Conservation (phyloP, 257 asterid genomes). For the Cinchona pubescens region DNA sequence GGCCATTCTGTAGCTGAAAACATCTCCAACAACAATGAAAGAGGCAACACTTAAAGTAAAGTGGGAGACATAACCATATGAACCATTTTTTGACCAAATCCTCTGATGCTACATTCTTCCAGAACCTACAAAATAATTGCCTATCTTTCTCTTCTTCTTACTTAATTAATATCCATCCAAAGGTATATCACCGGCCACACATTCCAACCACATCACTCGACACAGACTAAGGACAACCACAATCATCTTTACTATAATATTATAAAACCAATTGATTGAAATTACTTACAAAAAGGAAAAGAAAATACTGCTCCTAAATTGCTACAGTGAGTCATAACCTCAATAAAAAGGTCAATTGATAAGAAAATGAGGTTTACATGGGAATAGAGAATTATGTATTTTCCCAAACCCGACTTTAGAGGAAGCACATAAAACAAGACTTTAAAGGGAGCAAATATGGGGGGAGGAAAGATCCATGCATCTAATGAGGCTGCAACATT, state of each 20-base stretch:
- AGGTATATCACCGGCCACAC: background rate
- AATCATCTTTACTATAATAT: background rate
- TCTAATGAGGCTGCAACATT: background rate
- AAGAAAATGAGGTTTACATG: background rate
- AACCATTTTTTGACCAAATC: background rate
- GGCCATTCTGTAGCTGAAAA: background rate
- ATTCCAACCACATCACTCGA: background rate
- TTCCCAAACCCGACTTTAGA: background rate
- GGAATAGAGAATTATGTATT: background rate
- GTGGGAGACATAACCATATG: background rate
- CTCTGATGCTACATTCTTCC: background rate
- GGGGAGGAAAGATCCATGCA: background rate
- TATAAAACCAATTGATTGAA: background rate
- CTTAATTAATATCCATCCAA: background rate
- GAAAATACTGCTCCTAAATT: background rate
- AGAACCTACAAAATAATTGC: background rate
- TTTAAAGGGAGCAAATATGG: background rate
- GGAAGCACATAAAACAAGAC: too few species aligned
- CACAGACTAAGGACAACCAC: background rate
- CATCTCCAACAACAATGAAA: background rate
- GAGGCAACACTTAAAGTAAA: background rate
- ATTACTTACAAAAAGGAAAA: background rate
- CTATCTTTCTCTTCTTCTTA: background rate
- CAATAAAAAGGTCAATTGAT: background rate
- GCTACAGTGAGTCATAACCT: background rate